These are phyloP conservation scores for Gossypium mustelinum DNA, from an alignment of 345 rosid species.

Conservation along the genomic window DNA sequence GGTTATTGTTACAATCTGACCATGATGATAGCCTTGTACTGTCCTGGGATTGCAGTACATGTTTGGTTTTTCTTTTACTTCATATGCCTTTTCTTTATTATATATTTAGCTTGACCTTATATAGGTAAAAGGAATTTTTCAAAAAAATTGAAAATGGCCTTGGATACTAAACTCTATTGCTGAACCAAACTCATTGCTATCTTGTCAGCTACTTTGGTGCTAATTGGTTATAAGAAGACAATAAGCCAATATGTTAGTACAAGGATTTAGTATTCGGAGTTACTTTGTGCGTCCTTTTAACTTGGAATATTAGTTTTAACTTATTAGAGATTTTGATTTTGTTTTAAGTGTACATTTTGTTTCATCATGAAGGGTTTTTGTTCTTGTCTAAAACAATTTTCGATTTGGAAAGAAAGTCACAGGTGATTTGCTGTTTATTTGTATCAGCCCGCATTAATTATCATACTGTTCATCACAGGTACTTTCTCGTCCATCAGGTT, in stretches of 20 bases:
- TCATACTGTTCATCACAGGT: conserved; percentile 49
- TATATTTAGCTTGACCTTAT: not conserved
- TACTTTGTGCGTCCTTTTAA: not conserved
- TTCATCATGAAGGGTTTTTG: not conserved
- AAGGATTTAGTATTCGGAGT: not conserved
- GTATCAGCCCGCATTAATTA: conserved; percentile 1
- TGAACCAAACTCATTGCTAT: not conserved
- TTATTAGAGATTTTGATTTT: not conserved
- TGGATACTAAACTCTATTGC: no score
- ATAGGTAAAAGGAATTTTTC: not conserved
- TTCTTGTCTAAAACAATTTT: not conserved
- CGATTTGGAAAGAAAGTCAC: conserved; percentile 13
- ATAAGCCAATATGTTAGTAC: conserved; percentile 4
- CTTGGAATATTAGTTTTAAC: not conserved
- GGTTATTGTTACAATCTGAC: not conserved
- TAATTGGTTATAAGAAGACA: not conserved
- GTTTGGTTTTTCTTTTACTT: conserved; percentile 8
- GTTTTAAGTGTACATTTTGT: not conserved
- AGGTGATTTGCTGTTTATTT: not conserved
- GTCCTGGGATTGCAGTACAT: not conserved
- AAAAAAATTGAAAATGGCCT: not conserved
- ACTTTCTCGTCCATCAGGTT: conserved; percentile 73
- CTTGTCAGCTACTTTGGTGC: not conserved
- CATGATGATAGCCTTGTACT: not conserved
- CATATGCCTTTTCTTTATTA: no score